Evolutionary conservation across 441 rosid species (phyloP).

Genomic region (Euphorbia celastroides): DNA sequence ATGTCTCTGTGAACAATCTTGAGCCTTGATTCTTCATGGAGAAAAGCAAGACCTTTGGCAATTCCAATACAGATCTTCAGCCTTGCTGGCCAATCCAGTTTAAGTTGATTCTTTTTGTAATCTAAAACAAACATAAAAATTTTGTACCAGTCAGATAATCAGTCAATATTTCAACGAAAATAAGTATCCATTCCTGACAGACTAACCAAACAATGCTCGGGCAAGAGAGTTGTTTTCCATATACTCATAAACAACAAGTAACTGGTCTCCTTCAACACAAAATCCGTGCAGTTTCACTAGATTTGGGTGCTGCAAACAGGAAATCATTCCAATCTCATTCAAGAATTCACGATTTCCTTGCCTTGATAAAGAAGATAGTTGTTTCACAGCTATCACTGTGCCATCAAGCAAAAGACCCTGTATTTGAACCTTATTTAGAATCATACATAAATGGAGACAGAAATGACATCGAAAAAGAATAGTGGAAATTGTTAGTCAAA

Average conservation of each 20-base stretch:
- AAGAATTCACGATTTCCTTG: conserved; percentile 85
- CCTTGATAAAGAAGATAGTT: conserved; percentile 70
- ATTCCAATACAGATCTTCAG: conserved; percentile 54
- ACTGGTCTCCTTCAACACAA: conserved; percentile 50
- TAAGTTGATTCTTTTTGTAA: conserved; percentile 36
- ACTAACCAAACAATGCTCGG: conserved; percentile 48
- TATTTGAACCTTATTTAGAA: conserved; percentile 8
- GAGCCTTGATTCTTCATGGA: conserved; percentile 71
- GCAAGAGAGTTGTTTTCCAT: conserved; percentile 57
- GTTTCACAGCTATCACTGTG: conserved; percentile 65
- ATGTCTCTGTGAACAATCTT: conserved; percentile 82
- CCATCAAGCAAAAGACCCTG: conserved; percentile 66
- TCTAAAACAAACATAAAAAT: conserved; percentile 9
- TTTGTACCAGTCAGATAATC: neutral
- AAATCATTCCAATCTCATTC: conserved; percentile 72
- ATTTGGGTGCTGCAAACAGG: conserved; percentile 50
- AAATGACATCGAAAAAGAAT: neutral
- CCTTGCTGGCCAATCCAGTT: conserved; percentile 68
- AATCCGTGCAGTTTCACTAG: conserved; percentile 55
- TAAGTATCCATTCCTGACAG: neutral
- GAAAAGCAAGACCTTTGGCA: conserved; percentile 65
- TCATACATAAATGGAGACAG: neutral
- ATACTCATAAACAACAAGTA: conserved; percentile 52
- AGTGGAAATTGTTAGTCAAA: neutral
- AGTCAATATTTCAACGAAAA: neutral